Conservation (phyloP, 2,329 filamentous ascomycete genomes). For the Cryphonectria naterciae region DNA sequence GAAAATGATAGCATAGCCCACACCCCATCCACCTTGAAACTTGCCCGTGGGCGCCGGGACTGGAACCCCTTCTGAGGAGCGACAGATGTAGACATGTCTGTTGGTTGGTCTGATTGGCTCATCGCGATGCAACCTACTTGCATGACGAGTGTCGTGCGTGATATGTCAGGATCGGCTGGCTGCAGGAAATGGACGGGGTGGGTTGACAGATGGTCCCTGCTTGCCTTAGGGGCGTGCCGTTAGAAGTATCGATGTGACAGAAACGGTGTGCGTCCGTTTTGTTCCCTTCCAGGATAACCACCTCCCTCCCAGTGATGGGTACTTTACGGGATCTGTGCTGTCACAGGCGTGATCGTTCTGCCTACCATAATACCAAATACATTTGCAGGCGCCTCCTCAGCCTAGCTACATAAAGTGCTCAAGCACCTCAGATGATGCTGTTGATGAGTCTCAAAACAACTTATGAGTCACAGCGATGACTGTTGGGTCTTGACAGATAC, state of each 20-base stretch:
- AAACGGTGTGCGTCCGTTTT: background rate
- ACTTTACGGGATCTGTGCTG: background rate
- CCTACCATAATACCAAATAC: background rate
- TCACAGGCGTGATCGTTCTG: background rate
- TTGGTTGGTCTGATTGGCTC: slow-evolving; percentile 38
- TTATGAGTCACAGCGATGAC: background rate
- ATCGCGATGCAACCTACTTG: slow-evolving; percentile 36
- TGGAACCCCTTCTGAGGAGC: background rate
- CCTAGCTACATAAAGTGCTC: background rate
- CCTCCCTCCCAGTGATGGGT: background rate
- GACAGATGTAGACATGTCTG: background rate
- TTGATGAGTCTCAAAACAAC: background rate
- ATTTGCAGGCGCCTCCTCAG: no score
- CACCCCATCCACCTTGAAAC: background rate
- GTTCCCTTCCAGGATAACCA: no score
- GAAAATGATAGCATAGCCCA: background rate
- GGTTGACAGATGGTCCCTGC: background rate
- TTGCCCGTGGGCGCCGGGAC: background rate
- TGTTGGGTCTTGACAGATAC: background rate
- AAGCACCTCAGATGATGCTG: background rate
- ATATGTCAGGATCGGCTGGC: background rate
- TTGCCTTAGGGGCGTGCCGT: background rate
- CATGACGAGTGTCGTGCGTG: background rate
- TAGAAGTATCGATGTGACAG: background rate
- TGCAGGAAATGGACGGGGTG: background rate